Percentiles rank a stretch among this genome's conserved stretches.
These are phyloP conservation scores for Candida maris DNA, from an alignment of 805 yeast species.

Conservation along the genomic window DNA sequence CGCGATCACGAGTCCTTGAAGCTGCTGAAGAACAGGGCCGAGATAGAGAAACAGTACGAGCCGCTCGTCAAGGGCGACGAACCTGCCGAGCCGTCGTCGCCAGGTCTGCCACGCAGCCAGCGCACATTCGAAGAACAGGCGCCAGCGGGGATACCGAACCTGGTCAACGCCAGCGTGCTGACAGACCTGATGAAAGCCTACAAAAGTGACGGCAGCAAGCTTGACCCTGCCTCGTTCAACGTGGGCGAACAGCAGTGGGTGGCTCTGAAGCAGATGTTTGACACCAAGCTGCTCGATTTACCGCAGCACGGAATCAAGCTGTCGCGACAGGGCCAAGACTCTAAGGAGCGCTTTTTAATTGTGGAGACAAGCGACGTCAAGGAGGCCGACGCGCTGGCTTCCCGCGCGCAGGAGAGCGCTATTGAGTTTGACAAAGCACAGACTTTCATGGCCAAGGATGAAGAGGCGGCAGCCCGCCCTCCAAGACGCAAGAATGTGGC, in stretches of 20 bases:
- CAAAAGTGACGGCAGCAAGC: conserved; percentile 4
- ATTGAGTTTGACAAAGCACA: neutral
- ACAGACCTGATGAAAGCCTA: conserved; percentile 23
- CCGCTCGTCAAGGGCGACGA: conserved; percentile 4
- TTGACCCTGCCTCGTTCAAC: conserved; percentile 7
- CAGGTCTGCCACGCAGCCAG: conserved; percentile 7
- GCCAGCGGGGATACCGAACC: neutral
- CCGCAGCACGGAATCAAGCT: conserved; percentile 24
- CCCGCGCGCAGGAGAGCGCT: neutral
- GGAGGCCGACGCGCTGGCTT: conserved; percentile 5
- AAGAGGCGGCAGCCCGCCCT: neutral
- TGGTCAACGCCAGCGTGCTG: conserved; percentile 12
- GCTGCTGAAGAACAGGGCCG: conserved; percentile 21
- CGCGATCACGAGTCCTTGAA: conserved; percentile 22
- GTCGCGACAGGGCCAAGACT: conserved; percentile 2
- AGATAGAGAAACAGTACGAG: conserved; percentile 19
- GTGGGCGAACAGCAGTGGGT: conserved; percentile 15
- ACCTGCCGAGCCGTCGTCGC: conserved; percentile 6
- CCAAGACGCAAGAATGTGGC: conserved; percentile 1
- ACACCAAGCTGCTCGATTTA: conserved; percentile 16
- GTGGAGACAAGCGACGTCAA: conserved; percentile 21
- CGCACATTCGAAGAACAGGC: conserved; percentile 2
- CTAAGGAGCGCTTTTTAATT: conserved; percentile 23
- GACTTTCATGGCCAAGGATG: conserved; percentile 1
- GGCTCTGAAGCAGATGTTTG: conserved; percentile 16